Conservation (phyloP, 192 early-diverging fungal genomes). For the Entomortierella parvispora region DNA sequence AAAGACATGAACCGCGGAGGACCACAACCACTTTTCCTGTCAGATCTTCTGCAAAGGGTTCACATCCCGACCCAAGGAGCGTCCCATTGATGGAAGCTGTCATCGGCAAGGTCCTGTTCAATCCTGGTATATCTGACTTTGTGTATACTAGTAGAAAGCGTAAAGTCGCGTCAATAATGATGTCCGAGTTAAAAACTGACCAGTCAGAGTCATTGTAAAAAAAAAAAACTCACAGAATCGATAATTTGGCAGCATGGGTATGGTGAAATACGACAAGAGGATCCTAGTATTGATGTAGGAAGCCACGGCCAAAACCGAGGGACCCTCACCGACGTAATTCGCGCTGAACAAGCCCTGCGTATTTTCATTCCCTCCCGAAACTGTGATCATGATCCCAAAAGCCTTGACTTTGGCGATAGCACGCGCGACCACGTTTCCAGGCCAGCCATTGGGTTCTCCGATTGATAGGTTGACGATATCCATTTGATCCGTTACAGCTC, state of each 20-base stretch:
- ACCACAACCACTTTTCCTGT: slow-evolving; percentile 65
- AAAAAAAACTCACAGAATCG: slow-evolving; percentile 18
- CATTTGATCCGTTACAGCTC: slow-evolving; percentile 71
- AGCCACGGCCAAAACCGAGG: slow-evolving; percentile 65
- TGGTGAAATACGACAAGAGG: slow-evolving; percentile 28
- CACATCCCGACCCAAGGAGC: slow-evolving; percentile 63
- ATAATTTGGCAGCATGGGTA: slow-evolving; percentile 8
- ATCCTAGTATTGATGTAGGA: slow-evolving; percentile 55
- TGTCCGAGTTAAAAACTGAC: too few relatives aligned
- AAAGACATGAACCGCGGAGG: slow-evolving; percentile 72
- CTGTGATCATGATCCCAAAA: slow-evolving; percentile 58
- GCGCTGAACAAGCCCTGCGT: slow-evolving; percentile 64
- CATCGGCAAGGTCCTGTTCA: slow-evolving; percentile 38
- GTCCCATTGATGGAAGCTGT: slow-evolving; percentile 38
- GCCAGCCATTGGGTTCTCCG: slow-evolving; percentile 69
- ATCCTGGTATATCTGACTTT: slow-evolving; percentile 10
- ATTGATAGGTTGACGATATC: slow-evolving; percentile 87
- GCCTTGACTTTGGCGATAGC: slow-evolving; percentile 58
- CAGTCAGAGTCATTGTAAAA: not conserved
- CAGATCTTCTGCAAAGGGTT: slow-evolving; percentile 41
- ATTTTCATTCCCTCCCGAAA: slow-evolving; percentile 73
- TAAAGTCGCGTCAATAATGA: too few relatives aligned
- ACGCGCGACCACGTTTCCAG: slow-evolving; percentile 64
- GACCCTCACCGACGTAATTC: slow-evolving; percentile 63
- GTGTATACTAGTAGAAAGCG: slow-evolving; percentile 7